Evolutionary conservation across 352 stramenopile genomes (phyloP), one percentile per base, ranked within the genome.

Genomic region (Globisporangium apiculatum): DNA sequence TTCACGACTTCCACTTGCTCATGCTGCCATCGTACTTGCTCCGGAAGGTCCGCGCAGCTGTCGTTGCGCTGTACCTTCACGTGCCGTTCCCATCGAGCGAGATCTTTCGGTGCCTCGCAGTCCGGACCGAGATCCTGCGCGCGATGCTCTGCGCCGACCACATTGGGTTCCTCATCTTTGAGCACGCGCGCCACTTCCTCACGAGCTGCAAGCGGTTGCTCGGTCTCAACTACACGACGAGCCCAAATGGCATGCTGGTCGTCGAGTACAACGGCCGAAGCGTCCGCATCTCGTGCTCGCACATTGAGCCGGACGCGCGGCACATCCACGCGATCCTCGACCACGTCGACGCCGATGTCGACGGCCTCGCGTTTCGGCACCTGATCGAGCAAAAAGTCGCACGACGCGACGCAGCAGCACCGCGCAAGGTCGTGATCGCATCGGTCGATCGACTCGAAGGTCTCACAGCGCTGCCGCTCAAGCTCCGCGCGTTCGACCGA

Each of bases 51-150:
- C 69, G 75, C 0, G 95, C 86, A 31, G 94, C 96, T 17, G 90
- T 97, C 60, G 91, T 99, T 65, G 97, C 95, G 6, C 86, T 98
- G 48, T 99, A 99, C 72, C 69, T 99, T 17, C 97, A 99, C 65
- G 97, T 97, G 7, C 97, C 97, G 52, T 99, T 99, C 61, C 97
- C 97, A 15, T 98, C 89, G 24, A 98, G 91, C 12, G 97, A 99
- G 69, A 98, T 99, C 51, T 99, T 99, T 62, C 79, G 96, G 9
- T 99, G 95, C 4, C 80, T 99, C 46, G 73, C 79, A 0, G 85
- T 89, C 68, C 74, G 92, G 17, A 94, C 93, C 7, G 87, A 95
- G 66, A 91, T 98, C 54, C 72, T 98, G 17, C 85, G 92, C 38
- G 88, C 85, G 3, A 91, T 97, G 71, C 71, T 98, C 18, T 89